phyloP scores from a whole-genome alignment of 345 rosid species.

The Acer negundo region DNA sequence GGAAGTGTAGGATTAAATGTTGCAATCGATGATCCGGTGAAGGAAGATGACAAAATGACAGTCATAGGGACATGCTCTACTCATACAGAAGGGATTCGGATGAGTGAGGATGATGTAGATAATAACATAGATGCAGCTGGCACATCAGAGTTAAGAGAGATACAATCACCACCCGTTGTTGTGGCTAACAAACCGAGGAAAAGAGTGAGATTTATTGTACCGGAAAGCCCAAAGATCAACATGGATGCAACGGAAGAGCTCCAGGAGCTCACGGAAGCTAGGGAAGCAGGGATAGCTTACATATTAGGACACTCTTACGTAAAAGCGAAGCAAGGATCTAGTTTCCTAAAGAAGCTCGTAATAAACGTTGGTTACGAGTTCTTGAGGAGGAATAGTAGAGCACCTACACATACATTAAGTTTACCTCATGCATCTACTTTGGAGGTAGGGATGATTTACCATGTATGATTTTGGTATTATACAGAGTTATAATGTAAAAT shows the following conservation, averaged over 20 bases:
- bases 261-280: constrained; percentile 74
- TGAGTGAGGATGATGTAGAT: constrained; percentile 45
- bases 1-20: constrained; percentile 32
- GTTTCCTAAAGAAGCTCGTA: constrained; percentile 61
- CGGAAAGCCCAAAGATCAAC: constrained; percentile 70
- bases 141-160: constrained; percentile 62
- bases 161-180: constrained; percentile 44
- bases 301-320: constrained; percentile 85
- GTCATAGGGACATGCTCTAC: constrained; percentile 82
- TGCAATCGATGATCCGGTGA: constrained; percentile 30
- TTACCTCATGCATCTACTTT: constrained; percentile 81
- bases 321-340: constrained; percentile 79
- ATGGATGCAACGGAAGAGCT: constrained; percentile 60
- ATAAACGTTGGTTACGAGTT: constrained; percentile 80
- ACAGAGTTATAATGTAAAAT: not conserved
- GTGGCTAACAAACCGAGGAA: constrained; percentile 43
- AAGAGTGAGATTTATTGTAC: constrained; percentile 75
- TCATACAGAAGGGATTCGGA: constrained; percentile 57
- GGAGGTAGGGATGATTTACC: constrained; percentile 91
- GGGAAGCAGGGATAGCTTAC: constrained; percentile 89
- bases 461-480: constrained; percentile 43
- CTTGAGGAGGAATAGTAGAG: constrained; percentile 77
- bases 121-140: constrained; percentile 43
- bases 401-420: constrained; percentile 49
- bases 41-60: constrained; percentile 62